Evolutionary conservation across 2,329 filamentous ascomycete species (phyloP).

Genomic region (Raffaelea albimanens): DNA sequence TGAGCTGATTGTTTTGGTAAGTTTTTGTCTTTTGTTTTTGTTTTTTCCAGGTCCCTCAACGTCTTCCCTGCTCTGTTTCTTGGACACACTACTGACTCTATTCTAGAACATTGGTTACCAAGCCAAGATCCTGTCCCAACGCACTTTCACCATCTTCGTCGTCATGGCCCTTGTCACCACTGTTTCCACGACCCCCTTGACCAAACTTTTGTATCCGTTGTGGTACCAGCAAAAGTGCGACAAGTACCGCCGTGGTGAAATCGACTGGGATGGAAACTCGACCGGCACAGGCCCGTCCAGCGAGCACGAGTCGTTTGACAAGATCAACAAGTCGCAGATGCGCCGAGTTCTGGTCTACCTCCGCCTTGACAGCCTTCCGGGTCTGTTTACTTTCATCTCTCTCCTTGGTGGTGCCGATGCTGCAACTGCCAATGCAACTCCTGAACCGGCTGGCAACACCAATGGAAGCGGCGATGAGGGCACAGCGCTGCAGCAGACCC

Average conservation of each 20-base stretch:
- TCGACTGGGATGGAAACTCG: conserved; percentile 63
- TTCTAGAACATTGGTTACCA: conserved; percentile 63
- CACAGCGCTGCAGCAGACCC: conserved; percentile 20
- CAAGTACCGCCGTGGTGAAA: conserved; percentile 66
- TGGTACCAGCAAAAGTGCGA: conserved; percentile 44
- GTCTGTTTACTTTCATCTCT: conserved; percentile 72
- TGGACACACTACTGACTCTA: no score
- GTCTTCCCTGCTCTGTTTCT: background rate
- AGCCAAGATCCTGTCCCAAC: conserved; percentile 67
- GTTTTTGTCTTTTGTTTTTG: conserved; percentile 17
- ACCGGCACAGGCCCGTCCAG: conserved; percentile 22
- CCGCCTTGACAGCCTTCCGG: conserved; percentile 74
- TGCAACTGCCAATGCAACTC: conserved; percentile 6
- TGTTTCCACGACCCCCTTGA: conserved; percentile 71
- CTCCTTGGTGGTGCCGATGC: conserved; percentile 47
- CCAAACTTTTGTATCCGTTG: conserved; percentile 62
- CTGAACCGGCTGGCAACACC: background rate
- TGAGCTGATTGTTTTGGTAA: conserved; percentile 84
- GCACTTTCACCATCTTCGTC: conserved; percentile 89
- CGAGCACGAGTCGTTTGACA: conserved; percentile 18
- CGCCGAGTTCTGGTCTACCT: conserved; percentile 69
- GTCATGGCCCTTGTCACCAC: conserved; percentile 88
- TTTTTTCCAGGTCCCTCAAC: background rate
- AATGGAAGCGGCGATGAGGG: conserved; percentile 19
- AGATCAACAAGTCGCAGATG: conserved; percentile 31